Base-by-base conservation (phyloP, 805 yeast genomes). In the Wickerhamia fluorescens region DNA sequence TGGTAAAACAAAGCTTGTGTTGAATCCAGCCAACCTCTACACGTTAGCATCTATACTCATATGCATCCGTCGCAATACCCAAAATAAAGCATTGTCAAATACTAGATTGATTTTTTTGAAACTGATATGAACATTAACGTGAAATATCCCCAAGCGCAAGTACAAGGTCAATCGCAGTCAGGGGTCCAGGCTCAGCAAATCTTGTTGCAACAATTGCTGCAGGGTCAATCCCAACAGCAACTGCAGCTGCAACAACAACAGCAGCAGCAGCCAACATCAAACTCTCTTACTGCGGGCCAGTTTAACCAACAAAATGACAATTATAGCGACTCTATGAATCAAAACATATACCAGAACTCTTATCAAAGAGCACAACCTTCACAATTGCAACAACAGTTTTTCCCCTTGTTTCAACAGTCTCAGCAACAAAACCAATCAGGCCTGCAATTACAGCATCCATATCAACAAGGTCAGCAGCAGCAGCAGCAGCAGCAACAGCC, bases 161-260 rank as follows among this genome's bases (percentile, higher is more conserved):
- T 35, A 23, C 57, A 47, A 28, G 58, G 54, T 19, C 50, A 37
- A 22, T 35, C 35, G 28, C 61, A 45, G 35, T 51, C 52, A 8
- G 57, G 51, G 34, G 41, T 59, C 29, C 69, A 61, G 30, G 61
- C 66, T 16, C 69, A 63, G 36, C 69, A 61, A 40, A 48, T 60
- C 11, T 49, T 62, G 37, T 50, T 61, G 30, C 68, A 59, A 40
- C 68, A 60, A 37, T 51, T 61, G 29, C 69, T 59, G 34, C 65
- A 58, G 27, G 61, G 61, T 9, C 61, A 51, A 27, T 25, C 48
- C 33, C 46, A 39, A 24, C 33, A 22, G 14, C 31, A 14, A 17
- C 33, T 17, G 25, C 38, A 30, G 16, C 41, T 45, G 42, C 45
- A 36, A 25, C 40, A 35, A 20, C 26, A 29, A 17, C 41, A 16